phyloP scores from a whole-genome alignment of 2,329 filamentous ascomycete species.

The Pseudogymnoascus sp. region DNA sequence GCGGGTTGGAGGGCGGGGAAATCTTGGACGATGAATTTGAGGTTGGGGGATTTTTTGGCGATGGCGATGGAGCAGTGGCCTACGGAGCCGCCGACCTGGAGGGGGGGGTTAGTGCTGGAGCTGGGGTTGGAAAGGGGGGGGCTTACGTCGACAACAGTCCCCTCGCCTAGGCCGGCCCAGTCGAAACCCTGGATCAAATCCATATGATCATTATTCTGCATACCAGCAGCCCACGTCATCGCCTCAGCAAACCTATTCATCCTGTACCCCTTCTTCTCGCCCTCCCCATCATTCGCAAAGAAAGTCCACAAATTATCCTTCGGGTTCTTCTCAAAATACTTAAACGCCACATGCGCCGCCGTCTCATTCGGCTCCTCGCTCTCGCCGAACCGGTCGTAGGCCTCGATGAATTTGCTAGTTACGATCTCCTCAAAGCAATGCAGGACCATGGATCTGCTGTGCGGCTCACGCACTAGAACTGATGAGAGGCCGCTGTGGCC shows the following conservation, averaged over 20 bases:
- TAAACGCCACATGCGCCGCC: not conserved
- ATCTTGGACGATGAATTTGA: constrained; percentile 24
- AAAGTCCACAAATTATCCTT: constrained; percentile 25
- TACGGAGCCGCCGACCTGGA: constrained; percentile 21
- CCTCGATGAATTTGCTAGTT: not conserved
- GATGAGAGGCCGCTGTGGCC: constrained; percentile 30
- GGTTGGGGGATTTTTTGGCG: constrained; percentile 18
- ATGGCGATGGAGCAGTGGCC: constrained; percentile 22
- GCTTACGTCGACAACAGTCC: constrained; percentile 22
- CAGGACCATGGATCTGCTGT: not conserved
- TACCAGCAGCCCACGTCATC: not conserved
- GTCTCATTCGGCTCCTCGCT: not conserved
- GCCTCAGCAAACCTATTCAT: not conserved
- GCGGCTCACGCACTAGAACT: constrained; percentile 32
- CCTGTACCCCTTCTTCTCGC: constrained; percentile 21
- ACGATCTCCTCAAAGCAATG: not conserved
- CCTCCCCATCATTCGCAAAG: constrained; percentile 27
- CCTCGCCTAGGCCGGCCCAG: constrained; percentile 22
- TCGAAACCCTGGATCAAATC: constrained; percentile 14
- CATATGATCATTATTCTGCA: not conserved
- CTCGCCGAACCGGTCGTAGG: not conserved
- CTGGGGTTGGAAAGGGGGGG: not conserved
- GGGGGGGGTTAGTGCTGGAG: no score
- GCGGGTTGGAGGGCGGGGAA: constrained; percentile 32
- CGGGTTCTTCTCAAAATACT: not conserved